Percentiles rank a stretch among this genome's conserved stretches.
Evolutionary conservation across 352 stramenopile genomes (phyloP).

Genomic region (Phytophthora citrophthora): DNA sequence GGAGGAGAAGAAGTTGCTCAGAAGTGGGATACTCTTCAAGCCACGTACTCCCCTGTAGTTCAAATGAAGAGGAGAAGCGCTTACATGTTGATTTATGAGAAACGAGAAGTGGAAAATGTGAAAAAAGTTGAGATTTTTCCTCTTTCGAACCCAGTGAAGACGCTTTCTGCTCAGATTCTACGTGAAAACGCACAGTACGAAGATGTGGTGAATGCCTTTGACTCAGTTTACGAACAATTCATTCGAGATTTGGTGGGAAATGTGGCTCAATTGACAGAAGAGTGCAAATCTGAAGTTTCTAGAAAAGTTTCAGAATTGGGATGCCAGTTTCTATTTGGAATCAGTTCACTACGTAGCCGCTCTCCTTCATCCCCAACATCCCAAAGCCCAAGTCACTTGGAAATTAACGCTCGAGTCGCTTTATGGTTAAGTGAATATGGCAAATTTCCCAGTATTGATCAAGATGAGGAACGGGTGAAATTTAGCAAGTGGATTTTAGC

Average conservation of each 20-base stretch:
- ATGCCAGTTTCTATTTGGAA: conserved; percentile 51
- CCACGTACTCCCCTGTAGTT: conserved; percentile 36
- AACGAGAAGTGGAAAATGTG: conserved; percentile 8
- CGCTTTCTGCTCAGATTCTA: conserved; percentile 25
- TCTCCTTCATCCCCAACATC: neutral
- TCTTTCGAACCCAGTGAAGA: conserved; percentile 18
- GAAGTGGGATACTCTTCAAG: conserved; percentile 51
- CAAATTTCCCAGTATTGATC: neutral
- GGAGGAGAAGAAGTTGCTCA: conserved; percentile 83
- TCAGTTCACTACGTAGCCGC: conserved; percentile 29
- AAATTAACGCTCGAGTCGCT: conserved; percentile 5
- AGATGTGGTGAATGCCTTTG: conserved; percentile 45
- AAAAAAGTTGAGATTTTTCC: neutral
- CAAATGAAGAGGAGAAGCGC: conserved; percentile 75
- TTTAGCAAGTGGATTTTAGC: conserved; percentile 48
- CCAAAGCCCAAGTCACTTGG: neutral
- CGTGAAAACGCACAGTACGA: conserved; percentile 44
- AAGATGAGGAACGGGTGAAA: conserved; percentile 17
- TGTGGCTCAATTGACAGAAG: neutral
- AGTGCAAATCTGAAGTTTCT: conserved; percentile 3
- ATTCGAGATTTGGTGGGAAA: conserved; percentile 23
- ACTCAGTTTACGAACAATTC: conserved; percentile 38
- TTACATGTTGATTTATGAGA: conserved; percentile 86
- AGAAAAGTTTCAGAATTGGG: conserved; percentile 26
- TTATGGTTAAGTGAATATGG: conserved; percentile 19